Evolutionary conservation across 208 protist genomes (phyloP), one percentile per base, ranked within the genome.

Genomic region (Herpetomonas tarakana): DNA sequence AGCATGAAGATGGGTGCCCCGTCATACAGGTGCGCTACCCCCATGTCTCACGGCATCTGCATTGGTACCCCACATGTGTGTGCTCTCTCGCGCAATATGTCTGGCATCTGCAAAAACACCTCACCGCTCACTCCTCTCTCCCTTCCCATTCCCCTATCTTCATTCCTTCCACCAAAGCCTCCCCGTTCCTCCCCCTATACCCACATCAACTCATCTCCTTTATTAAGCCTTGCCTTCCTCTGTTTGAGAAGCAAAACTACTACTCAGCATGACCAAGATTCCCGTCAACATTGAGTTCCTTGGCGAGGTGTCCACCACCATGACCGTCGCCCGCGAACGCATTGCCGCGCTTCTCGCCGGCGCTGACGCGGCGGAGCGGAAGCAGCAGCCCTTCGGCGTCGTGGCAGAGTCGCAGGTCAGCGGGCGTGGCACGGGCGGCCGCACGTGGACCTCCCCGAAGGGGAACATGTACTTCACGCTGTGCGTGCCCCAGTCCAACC

Each of bases 381-480:
- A 41, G 9, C 19, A 0, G 12, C 18, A 30, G 30, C 75, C 78
- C 1, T 88, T 86, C 45, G 85, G 54, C 6, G 58, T 92, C 22
- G 64, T 82, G 19, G 82, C 76, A 0, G 80, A 72, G 16, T 41
- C 59, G 26, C 87, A 93, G 56, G 60, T 54, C 0, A 54, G 39
- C 0, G 87, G 87, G 1, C 68, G 81, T 11, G 87, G 83, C 50
- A 89, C 81, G 9, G 63, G 58, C 12, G 81, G 78, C 24, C 75
- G 81, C 31, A 52, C 59, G 25, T 93, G 87, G 84, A 29, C 49
- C 6, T 93, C 87, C 1, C 87, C 87, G 0, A 62, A 67, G 19
- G 87, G 87, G 14, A 93, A 91, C 64, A 46, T 93, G 55, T 89
- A 88, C 74, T 77, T 87, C 44, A 89, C 83, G 0, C 21, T 91